Base-by-base conservation (phyloP, 1,284 basidiomycete genomes). In the Fomitopsis pinicola region DNA sequence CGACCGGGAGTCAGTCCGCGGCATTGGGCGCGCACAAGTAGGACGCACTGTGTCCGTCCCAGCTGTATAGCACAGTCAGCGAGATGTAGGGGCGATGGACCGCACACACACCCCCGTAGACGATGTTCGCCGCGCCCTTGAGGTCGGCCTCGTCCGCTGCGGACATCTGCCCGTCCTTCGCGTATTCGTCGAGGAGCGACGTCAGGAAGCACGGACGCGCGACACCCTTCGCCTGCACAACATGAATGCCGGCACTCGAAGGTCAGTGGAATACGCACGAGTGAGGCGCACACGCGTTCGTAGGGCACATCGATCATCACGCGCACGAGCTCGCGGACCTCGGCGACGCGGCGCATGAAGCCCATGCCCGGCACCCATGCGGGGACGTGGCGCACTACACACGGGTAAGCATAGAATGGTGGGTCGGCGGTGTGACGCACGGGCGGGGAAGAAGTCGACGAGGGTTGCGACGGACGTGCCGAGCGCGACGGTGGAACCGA, bases 401-500 rank as follows among this genome's bases (percentile, higher is more conserved):
- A 5, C 12, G 38, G 3, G 30, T 33, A 5, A 33, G 30, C 30
- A 33, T 33, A 8, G 0, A 8, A 33, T 8, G 30, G 30, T 33
- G 30, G 8, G 30, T 8, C 0, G 1, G 30, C 5, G 30, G 8
- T 1, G 36, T 5, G 28, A 59, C 69, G 42, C 53, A 69, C 69
- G 42, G n/a, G 64, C 42, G 1, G 69, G 69, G 55, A 71, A 63
- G 60, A 67, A 68, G 58, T 71, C 69, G 10, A 71, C 67, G 9
- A 71, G 62, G 46, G 64, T 57, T 1, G 60, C 42, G 19, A 44
- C 64, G 3, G 59, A 59, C 42, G 58, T 59, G 33, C 65, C 66
- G 1, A 62, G 64, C 22, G 55, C 50, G 8, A 58, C 57, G 1
- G 63, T 63, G 3, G 36, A 63, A 3, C 46, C 77, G 12, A 74